Conservation (phyloP, 805 yeast species). For the Komagataella pastoris region DNA sequence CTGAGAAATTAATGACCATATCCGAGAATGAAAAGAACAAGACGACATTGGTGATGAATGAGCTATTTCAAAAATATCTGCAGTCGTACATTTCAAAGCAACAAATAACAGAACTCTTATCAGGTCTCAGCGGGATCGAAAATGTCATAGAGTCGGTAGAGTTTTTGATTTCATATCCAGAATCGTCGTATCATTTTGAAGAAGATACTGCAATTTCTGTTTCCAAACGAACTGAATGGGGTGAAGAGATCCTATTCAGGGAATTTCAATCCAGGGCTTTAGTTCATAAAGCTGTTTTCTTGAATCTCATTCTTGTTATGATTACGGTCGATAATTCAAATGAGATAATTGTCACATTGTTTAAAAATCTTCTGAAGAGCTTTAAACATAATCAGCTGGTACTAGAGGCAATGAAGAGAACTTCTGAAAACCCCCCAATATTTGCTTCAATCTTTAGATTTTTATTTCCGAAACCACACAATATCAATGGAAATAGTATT, state of each 20-base stretch:
- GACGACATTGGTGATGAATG: background rate
- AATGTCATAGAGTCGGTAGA: background rate
- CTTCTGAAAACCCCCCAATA: background rate
- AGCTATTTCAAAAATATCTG: background rate
- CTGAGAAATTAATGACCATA: background rate
- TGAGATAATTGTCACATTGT: constrained; percentile 11
- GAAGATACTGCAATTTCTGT: background rate
- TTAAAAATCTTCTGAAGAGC: constrained; percentile 6
- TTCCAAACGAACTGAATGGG: background rate
- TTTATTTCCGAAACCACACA: background rate
- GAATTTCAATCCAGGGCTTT: background rate
- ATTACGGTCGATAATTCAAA: constrained; percentile 17
- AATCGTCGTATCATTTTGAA: background rate
- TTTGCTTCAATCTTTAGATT: constrained; percentile 2
- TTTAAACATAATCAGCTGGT: constrained; percentile 6
- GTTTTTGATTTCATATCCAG: background rate
- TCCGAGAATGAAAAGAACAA: background rate
- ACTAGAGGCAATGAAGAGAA: background rate
- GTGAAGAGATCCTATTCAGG: background rate
- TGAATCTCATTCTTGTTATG: constrained; percentile 14
- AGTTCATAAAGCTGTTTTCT: constrained; percentile 8
- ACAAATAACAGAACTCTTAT: background rate
- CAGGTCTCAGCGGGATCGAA: background rate
- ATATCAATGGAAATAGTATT: background rate
- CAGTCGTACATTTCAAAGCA: background rate